Evolutionary conservation across 495 filamentous ascomycete species (phyloP).

Genomic region (Penicillium psychrofluorescens): DNA sequence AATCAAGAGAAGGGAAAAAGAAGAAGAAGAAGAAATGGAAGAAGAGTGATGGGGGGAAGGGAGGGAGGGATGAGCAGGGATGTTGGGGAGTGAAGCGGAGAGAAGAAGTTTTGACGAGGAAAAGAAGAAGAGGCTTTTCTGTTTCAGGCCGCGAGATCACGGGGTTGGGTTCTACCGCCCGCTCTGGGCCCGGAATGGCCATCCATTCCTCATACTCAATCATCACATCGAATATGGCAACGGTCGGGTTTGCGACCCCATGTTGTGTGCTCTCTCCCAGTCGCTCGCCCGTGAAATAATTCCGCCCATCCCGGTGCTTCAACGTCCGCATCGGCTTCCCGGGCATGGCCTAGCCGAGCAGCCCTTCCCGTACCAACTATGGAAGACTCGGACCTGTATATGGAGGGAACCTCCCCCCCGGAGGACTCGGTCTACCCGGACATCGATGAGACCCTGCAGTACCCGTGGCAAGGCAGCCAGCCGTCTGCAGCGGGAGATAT

Average conservation of each 20-base stretch:
- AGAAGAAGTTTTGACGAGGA: conserved; percentile 12
- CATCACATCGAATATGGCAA: not conserved
- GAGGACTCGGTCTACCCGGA: conserved; percentile 29
- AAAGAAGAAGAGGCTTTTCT: conserved; percentile 11
- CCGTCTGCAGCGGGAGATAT: conserved; percentile 8
- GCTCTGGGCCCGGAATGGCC: conserved; percentile 4
- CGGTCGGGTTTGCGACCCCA: conserved; percentile 2
- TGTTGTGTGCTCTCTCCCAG: conserved; percentile 1
- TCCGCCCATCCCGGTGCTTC: not conserved
- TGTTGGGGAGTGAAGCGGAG: conserved; percentile 9
- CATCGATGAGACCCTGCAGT: conserved; percentile 29
- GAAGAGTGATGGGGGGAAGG: conserved; percentile 3
- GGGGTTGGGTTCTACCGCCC: conserved; percentile 2
- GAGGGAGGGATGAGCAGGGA: conserved; percentile 6
- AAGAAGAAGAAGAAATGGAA: conserved; percentile 7
- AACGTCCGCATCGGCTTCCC: not conserved
- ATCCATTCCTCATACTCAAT: not conserved
- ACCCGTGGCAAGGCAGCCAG: conserved; percentile 27
- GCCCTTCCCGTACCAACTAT: conserved; percentile 1
- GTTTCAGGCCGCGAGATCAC: conserved; percentile 12
- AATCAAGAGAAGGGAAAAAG: conserved; percentile 16
- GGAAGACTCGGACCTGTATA: conserved; percentile 11
- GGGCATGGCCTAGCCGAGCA: not conserved
- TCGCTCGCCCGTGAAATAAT: not conserved
- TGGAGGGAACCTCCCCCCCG: conserved; percentile 6